Evolutionary conservation across 768 basidiomycete species (phyloP), one percentile per base, ranked within the genome.

Genomic region (Psilocybe sp.): DNA sequence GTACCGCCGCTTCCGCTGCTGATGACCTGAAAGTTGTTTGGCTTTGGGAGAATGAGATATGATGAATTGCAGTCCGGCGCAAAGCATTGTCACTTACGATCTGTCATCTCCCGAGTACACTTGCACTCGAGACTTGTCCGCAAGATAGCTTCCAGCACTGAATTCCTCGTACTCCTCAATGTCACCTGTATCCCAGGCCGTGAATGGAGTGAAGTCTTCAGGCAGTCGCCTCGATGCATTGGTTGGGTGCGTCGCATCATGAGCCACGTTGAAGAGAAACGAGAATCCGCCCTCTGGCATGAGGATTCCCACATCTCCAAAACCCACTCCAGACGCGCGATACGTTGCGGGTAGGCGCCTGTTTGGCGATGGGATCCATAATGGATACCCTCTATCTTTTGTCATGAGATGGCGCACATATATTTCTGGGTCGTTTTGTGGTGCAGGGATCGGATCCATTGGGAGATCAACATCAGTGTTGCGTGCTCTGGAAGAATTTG

Each of bases 261-360:
- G 15, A 38, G 44, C 46, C 13, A 58, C 49, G 19, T 58, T 58
- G 42, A 58, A 58, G n/a, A n/a, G n/a, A n/a, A n/a, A n/a, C n/a
- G n/a, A n/a, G n/a, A n/a, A n/a, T n/a, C n/a, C n/a, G n/a, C n/a
- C n/a, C n/a, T n/a, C n/a, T n/a, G n/a, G n/a, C n/a, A n/a, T n/a
- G n/a, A n/a, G n/a, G n/a, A n/a, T n/a, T n/a, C n/a, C n/a, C n/a
- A n/a, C n/a, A n/a, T n/a, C n/a, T n/a, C n/a, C n/a, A n/a, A n/a
- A n/a, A n/a, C n/a, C n/a, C n/a, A n/a, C n/a, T n/a, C n/a, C n/a
- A n/a, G n/a, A n/a, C n/a, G n/a, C n/a, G n/a, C n/a, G n/a, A n/a
- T n/a, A n/a, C n/a, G n/a, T n/a, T n/a, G n/a, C n/a, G n/a, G n/a
- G n/a, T n/a, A n/a, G n/a, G n/a, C n/a, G n/a, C n/a, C n/a, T n/a